phyloP scores from a whole-genome alignment of 2,329 filamentous ascomycete genomes.

The Mycosphaerella arachidis region DNA sequence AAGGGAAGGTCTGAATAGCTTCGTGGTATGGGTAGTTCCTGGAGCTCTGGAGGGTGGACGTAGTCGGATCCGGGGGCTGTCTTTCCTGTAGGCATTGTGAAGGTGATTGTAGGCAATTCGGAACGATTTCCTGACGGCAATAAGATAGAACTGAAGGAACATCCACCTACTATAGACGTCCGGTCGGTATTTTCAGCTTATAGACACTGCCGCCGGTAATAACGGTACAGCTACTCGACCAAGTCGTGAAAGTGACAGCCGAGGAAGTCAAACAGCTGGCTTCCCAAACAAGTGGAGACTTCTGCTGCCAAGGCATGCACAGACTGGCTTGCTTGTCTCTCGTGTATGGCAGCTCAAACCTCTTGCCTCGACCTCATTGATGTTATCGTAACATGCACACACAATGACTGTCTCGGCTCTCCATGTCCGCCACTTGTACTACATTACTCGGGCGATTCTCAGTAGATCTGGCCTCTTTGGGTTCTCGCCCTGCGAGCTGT shows the following conservation, averaged over 20 bases:
- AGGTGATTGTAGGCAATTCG: neutral
- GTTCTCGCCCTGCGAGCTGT: neutral
- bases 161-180: conserved; percentile 1
- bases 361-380: neutral
- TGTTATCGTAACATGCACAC: neutral
- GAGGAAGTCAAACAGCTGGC: neutral
- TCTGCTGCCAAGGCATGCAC: neutral
- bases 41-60: conserved; percentile 17
- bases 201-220: neutral
- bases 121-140: neutral
- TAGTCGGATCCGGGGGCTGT: conserved; percentile 15
- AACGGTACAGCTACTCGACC: conserved; percentile 2
- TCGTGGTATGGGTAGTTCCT: conserved; percentile 17
- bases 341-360: neutral
- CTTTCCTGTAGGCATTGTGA: conserved; percentile 10
- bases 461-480: neutral
- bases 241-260: neutral
- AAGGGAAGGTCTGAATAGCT: conserved; percentile 39
- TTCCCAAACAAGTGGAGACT: neutral
- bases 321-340: neutral
- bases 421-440: neutral
- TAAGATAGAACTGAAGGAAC: neutral
- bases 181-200: neutral
- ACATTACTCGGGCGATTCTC: neutral
- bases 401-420: neutral